Evolutionary conservation across 1,139 yeast genomes (phyloP).

Genomic region (Debaryomyces subglobosus): DNA sequence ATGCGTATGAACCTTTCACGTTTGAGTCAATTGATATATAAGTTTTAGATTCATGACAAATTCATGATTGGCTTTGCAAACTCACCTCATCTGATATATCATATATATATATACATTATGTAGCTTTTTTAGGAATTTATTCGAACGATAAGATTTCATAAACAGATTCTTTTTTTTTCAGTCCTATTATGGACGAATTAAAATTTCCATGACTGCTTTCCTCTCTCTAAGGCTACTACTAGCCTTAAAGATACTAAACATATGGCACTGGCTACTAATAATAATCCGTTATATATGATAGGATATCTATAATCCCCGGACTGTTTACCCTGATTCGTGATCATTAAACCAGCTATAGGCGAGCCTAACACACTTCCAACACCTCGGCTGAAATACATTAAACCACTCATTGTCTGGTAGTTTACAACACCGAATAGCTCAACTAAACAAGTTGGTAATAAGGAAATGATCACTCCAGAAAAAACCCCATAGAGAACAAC

Average conservation of each 20-base stretch:
- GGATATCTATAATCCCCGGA: constrained; percentile 25
- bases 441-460: constrained; percentile 41
- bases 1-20: constrained; percentile 80
- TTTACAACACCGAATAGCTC: constrained; percentile 40
- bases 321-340: constrained; percentile 16
- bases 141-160: too few species aligned
- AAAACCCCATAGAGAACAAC: constrained; percentile 41
- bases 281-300: constrained; percentile 29
- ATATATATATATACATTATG: too few species aligned
- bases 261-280: constrained; percentile 23
- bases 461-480: constrained; percentile 41
- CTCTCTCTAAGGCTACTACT: neutral
- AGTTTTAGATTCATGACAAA: too few species aligned
- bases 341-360: constrained; percentile 35
- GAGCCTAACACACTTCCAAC: constrained; percentile 35
- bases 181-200: neutral
- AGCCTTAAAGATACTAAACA: constrained; percentile 13
- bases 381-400: constrained; percentile 36
- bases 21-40: constrained; percentile 36
- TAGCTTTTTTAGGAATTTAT: too few species aligned
- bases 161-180: too few species aligned
- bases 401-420: constrained; percentile 28
- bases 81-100: too few species aligned
- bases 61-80: too few species aligned
- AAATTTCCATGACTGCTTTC: constrained; percentile 7